These are phyloP conservation scores for Penicillium diatomitis DNA, from an alignment of 495 filamentous ascomycete species.

Conservation along the genomic window DNA sequence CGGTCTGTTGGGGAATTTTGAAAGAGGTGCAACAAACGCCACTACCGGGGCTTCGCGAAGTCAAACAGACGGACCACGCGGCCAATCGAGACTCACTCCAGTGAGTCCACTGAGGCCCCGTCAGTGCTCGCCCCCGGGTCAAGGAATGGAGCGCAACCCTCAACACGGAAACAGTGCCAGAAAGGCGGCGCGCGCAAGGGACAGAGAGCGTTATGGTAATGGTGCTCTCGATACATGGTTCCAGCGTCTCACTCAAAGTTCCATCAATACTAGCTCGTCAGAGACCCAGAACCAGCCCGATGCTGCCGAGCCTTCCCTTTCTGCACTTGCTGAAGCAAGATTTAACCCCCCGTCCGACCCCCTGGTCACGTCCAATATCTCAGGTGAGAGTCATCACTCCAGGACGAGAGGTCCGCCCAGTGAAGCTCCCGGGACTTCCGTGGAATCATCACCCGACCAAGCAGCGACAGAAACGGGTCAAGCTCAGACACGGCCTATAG, in stretches of 20 bases:
- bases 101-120: conserved; percentile 3
- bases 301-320: conserved; percentile 9
- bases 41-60: not conserved
- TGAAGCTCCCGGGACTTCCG: no score
- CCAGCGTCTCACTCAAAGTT: conserved; percentile 16
- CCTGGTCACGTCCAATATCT: no score
- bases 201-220: conserved; percentile 28
- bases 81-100: conserved; percentile 5
- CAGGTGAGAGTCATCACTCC: no score
- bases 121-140: not conserved
- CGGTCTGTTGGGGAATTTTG: not conserved
- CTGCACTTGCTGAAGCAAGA: conserved; percentile 14
- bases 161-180: not conserved
- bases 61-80: conserved; percentile 1
- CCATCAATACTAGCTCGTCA: not conserved
- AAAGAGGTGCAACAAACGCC: not conserved
- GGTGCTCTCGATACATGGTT: conserved; percentile 36
- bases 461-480: not conserved
- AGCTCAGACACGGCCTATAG: conserved; percentile 1
- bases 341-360: conserved; percentile 6
- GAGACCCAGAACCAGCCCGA: conserved; percentile 1
- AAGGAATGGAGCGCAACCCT: not conserved
- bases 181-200: conserved; percentile 17
- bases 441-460: no score
- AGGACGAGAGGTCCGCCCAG: no score